Evolutionary conservation across 2,329 filamentous ascomycete genomes (phyloP).

Genomic region (Metarhizium robertsii): DNA sequence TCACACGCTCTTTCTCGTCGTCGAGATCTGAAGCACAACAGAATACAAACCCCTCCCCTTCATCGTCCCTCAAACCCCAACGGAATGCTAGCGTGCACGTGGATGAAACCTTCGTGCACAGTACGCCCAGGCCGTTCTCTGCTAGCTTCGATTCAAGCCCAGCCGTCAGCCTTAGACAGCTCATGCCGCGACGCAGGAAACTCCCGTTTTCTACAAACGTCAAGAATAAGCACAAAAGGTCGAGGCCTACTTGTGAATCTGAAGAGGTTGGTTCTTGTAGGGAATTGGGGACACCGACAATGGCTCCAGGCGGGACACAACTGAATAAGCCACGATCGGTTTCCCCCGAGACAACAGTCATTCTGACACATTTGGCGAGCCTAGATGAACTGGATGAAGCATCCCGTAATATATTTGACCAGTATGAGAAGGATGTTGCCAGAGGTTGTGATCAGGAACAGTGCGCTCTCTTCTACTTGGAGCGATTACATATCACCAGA

Average conservation of each 20-base stretch:
- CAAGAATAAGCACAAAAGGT: background rate
- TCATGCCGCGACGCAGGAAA: conserved; percentile 21
- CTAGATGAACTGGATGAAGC: conserved; percentile 16
- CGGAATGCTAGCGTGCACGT: background rate
- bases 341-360: conserved; percentile 8
- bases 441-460: conserved; percentile 11
- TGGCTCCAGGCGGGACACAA: background rate
- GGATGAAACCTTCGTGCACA: background rate
- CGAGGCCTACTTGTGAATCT: background rate
- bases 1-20: conserved; percentile 5
- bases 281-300: background rate
- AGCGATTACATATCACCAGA: conserved; percentile 16
- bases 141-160: background rate
- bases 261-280: background rate
- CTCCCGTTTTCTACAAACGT: conserved; percentile 16
- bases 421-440: conserved; percentile 21
- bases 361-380: conserved; percentile 15
- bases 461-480: conserved; percentile 22
- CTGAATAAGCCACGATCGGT: background rate
- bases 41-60: background rate
- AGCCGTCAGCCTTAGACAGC: conserved; percentile 14
- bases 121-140: background rate
- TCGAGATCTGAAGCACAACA: background rate
- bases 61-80: background rate
- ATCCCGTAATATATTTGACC: conserved; percentile 20